Evolutionary conservation across 371 early-diverging fungal species (phyloP), one percentile per base, ranked within the genome.

Genomic region (Neoconidiobolus thromboides): DNA sequence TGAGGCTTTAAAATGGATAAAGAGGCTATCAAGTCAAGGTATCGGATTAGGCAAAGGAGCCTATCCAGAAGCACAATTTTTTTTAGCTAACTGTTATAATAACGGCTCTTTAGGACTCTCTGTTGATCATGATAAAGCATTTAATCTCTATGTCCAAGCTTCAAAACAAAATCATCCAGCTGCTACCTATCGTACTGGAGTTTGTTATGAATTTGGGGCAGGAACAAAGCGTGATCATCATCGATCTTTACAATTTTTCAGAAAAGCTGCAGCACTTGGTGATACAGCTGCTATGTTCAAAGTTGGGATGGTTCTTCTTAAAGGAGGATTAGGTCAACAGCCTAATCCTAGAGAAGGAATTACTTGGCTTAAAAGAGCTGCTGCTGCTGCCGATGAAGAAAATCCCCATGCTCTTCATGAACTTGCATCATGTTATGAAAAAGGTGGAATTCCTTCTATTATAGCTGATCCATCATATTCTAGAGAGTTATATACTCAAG

Each of bases 231-330:
- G 83, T 2, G 95, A 97, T 65, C 75, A 80, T 26, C 70, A 71
- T 6, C 83, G 91, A 38, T 86, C 96, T 0, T 77, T 93, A 15
- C 87, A 89, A 62, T 93, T 87, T 65, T 97, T 87, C 68, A 81
- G 91, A 66, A 93, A 94, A 70, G 88, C 94, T 0, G 96, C 97
- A 5, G 82, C 87, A 43, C 70, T 91, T 59, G 89, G 93, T n/a
- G 92, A 96, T 63, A 82, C 86, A 12, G 80, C 84, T 0, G 94
- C 93, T 42, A 94, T 97, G 94, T 93, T 90, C 77, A 95, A 94
- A 71, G 72, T 94, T 10, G 97, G 94, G 4, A 80, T 91, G 71
- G 76, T 88, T 10, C 60, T 90, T 57, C 64, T 93, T 67, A 83
- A 87, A 64, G 95, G 94, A 0, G 66, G 78, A 63, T 74, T 87